Conservation (phyloP, 371 early-diverging fungal genomes). For the Sporodiniella umbellata region DNA sequence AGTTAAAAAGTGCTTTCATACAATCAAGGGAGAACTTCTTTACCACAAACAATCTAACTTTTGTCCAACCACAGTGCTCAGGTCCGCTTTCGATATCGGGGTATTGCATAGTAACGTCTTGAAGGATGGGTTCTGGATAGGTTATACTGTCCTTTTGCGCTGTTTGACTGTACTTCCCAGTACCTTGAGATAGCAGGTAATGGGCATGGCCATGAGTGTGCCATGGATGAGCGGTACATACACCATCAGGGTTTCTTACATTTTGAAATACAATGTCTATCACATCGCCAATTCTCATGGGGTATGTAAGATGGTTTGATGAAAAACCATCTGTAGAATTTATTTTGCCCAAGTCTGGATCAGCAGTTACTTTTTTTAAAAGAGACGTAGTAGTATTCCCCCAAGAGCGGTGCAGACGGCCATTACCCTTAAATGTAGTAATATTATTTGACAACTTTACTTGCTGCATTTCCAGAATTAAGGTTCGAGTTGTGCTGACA, state of each 20-base stretch:
- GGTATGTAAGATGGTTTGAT: conserved; percentile 19
- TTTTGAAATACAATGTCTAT: conserved; percentile 39
- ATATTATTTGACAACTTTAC: conserved; percentile 6
- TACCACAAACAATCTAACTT: conserved; percentile 28
- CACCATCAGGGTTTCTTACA: background rate
- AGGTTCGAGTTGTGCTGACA: conserved; percentile 9
- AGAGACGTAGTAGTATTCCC: conserved; percentile 5
- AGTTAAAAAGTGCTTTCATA: background rate
- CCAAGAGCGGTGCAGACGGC: conserved; percentile 6
- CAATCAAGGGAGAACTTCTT: too few relatives aligned
- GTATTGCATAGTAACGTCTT: conserved; percentile 33
- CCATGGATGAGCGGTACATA: conserved; percentile 39
- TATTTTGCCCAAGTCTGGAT: background rate
- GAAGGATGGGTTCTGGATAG: conserved; percentile 17
- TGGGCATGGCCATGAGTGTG: conserved; percentile 39
- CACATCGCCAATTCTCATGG: conserved; percentile 18
- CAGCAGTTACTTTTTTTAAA: conserved; percentile 2
- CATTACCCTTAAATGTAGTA: conserved; percentile 24
- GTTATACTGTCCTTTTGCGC: conserved; percentile 21
- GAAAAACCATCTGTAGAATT: conserved; percentile 19
- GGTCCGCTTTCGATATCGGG: background rate
- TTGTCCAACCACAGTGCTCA: conserved; percentile 34
- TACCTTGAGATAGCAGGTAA: conserved; percentile 31
- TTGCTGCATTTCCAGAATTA: conserved; percentile 14
- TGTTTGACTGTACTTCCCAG: conserved; percentile 27